Percentiles rank a stretch among this genome's conserved stretches.
Conservation (phyloP, 2,329 filamentous ascomycete species). For the Niveomyces coronatus region DNA sequence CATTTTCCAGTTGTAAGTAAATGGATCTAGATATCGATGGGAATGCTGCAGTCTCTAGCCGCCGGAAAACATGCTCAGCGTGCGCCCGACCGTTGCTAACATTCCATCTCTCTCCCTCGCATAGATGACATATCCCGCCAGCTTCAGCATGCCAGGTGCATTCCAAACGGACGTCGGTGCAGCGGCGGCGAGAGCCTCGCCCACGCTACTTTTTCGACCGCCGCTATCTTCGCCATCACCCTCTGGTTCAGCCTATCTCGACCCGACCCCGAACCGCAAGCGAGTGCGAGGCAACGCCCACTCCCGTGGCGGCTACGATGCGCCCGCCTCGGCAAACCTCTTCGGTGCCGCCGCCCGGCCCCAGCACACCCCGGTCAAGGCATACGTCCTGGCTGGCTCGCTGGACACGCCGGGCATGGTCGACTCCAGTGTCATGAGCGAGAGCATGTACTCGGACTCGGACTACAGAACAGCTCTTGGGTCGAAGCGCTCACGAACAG, state of each 20-base stretch:
- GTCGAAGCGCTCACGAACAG: slow-evolving; percentile 30
- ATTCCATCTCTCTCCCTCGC: neutral
- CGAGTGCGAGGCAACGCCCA: slow-evolving; percentile 22
- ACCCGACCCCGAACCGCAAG: slow-evolving; percentile 34
- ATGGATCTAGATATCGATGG: too few species aligned
- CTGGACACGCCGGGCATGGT: slow-evolving; percentile 36
- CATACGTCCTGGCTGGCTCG: slow-evolving; percentile 44
- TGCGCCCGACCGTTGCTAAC: too few species aligned
- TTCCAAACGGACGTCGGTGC: slow-evolving; percentile 16
- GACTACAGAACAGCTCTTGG: slow-evolving; percentile 45
- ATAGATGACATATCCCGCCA: slow-evolving; percentile 21
- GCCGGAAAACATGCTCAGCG: too few species aligned
- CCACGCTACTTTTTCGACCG: slow-evolving; percentile 37
- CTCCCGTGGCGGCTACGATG: slow-evolving; percentile 8
- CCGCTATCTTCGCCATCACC: slow-evolving; percentile 30
- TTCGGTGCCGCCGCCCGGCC: slow-evolving; percentile 12
- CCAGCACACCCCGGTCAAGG: slow-evolving; percentile 13
- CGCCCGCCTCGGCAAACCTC: slow-evolving; percentile 10
- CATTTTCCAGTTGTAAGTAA: too few species aligned
- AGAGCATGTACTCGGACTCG: slow-evolving; percentile 47
- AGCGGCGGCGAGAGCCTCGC: slow-evolving; percentile 12
- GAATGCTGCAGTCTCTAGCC: too few species aligned
- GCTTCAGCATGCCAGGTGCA: slow-evolving; percentile 24
- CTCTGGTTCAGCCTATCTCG: slow-evolving; percentile 28
- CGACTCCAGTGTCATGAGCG: slow-evolving; percentile 31